Evolutionary conservation across 2,329 filamentous ascomycete species (phyloP).

Genomic region (Fusarium mundagurra): DNA sequence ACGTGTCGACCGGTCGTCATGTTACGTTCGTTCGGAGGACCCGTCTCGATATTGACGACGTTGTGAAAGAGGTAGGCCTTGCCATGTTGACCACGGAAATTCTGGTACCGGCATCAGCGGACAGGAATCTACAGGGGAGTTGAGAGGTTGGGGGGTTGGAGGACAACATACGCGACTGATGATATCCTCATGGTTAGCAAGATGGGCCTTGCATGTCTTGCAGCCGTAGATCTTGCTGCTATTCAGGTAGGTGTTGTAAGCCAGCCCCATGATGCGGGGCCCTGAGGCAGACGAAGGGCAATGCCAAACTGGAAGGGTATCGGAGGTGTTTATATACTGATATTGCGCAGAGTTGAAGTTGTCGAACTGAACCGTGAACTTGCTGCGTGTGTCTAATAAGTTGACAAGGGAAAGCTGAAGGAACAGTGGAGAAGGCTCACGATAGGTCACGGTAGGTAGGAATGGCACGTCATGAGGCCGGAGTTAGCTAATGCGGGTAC

Average conservation of each 20-base stretch:
- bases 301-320: neutral
- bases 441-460: neutral
- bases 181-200: slow-evolving; percentile 95
- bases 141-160: neutral
- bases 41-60: slow-evolving; percentile 89
- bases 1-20: slow-evolving; percentile 98
- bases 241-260: slow-evolving; percentile 91
- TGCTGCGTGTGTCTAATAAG: neutral
- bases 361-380: neutral
- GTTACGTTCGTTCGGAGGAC: slow-evolving; percentile 89
- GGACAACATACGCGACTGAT: slow-evolving; percentile 79
- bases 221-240: slow-evolving; percentile 90
- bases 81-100: slow-evolving; percentile 97
- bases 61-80: slow-evolving; percentile 96
- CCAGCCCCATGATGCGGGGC: slow-evolving; percentile 75
- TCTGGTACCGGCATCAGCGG: slow-evolving; percentile 62
- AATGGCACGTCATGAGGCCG: slow-evolving; percentile 40
- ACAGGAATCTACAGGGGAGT: neutral
- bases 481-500: slow-evolving; percentile 18
- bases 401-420: slow-evolving; percentile 10
- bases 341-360: neutral
- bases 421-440: slow-evolving; percentile 8
- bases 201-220: slow-evolving; percentile 94
- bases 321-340: neutral
- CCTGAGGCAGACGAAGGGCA: neutral